Conservation (phyloP, 148 eudicot genomes). For the Rhododendron williamsianum region DNA sequence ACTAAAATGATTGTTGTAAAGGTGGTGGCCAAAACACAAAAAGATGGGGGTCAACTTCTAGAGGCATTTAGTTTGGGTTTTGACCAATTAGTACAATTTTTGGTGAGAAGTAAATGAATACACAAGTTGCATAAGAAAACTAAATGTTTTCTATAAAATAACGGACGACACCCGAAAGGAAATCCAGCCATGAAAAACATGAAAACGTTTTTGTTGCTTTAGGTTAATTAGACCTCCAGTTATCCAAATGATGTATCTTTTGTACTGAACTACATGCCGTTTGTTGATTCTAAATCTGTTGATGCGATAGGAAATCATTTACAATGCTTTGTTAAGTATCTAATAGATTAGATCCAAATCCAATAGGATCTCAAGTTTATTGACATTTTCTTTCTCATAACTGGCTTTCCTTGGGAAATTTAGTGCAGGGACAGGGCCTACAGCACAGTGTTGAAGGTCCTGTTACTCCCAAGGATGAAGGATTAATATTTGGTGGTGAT, state of each 20-base stretch:
- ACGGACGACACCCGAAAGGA: not conserved
- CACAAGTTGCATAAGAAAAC: not conserved
- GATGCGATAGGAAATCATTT: not conserved
- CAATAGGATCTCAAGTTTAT: not conserved
- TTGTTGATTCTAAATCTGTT: not conserved
- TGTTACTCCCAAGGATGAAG: not conserved
- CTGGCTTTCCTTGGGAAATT: constrained; percentile 10
- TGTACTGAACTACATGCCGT: not conserved
- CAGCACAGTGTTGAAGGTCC: constrained; percentile 9
- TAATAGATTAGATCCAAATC: not conserved
- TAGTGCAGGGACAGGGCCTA: constrained; percentile 22
- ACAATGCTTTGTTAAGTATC: too few species aligned
- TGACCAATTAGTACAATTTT: not conserved
- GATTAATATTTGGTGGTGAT: constrained; percentile 11
- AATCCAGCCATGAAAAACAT: not conserved
- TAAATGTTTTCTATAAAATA: not conserved
- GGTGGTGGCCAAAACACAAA: not conserved
- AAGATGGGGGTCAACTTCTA: not conserved
- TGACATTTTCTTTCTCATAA: not conserved
- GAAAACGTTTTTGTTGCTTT: not conserved
- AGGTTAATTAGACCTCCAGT: not conserved
- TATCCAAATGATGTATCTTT: not conserved
- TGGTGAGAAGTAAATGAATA: not conserved
- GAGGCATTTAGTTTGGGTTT: not conserved
- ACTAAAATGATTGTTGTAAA: not conserved